Evolutionary conservation across 2,329 filamentous ascomycete genomes (phyloP), one percentile per base, ranked within the genome.

Genomic region (Calonectria henricotiae): DNA sequence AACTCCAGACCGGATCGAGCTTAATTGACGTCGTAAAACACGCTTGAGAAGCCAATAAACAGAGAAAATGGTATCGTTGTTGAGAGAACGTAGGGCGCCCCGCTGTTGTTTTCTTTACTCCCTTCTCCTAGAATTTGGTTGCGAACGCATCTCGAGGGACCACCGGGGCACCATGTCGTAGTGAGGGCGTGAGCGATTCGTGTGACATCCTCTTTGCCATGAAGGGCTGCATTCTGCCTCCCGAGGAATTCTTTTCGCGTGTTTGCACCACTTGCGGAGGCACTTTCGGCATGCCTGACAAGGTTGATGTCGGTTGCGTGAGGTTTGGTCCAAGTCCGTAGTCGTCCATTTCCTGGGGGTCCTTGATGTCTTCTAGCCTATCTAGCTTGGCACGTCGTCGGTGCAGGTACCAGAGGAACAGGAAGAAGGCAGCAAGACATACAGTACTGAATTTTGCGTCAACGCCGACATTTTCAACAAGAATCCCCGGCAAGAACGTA

Each of bases 301-400:
- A 44, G 4, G 27, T 30, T 37, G 60, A 27, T 1, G 37, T 23
- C n/a, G 69, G 63, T 23, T 49, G 46, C 7, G 17, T 20, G 2
- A 67, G 55, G 1, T 25, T 11, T 4, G 72, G 44, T 1, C 44
- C 68, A 23, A 78, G 65, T 27, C 77, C 77, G 25, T 79, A 79
- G 54, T 79, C 77, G 43, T 79, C 77, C 54, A 79, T 63, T 66
- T 79, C 77, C 63, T 79, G 75, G 23, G 70, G 12, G 25, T 68
- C 70, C 44, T 79, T 79, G 23, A 72, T 60, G 54, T 78, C 74
- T 67, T 79, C 77, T 20, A 69, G 54, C 12, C 32, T 54, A 8
- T 79, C 77, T 1, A 72, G 32, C 20, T 67, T 67, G 58, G 69
- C 62, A 32, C 73, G 74, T 43, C 74, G 69, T 5, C 73, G 74